Evolutionary conservation across 2,329 filamentous ascomycete species (phyloP).

Genomic region (Samsoniella hepiali): DNA sequence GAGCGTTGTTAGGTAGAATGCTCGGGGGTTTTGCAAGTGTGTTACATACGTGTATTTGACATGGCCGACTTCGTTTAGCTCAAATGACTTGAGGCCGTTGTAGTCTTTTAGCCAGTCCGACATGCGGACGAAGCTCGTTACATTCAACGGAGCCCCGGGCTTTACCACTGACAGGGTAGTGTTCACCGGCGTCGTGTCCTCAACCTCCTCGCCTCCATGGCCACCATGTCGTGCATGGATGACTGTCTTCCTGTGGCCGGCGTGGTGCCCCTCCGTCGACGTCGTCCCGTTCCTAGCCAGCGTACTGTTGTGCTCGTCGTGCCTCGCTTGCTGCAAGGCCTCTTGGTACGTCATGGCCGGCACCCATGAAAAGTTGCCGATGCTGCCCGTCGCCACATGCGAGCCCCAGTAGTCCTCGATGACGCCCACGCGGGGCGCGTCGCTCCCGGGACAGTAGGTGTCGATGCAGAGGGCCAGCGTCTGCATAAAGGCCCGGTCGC

Average conservation of each 20-base stretch:
- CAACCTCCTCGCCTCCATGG: slow-evolving; percentile 5
- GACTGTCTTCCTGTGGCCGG: slow-evolving; percentile 7
- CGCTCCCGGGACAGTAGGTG: slow-evolving; percentile 29
- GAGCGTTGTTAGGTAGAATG: background rate
- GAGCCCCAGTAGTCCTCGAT: slow-evolving; percentile 30
- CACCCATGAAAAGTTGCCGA: slow-evolving; percentile 24
- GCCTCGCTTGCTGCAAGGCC: slow-evolving; percentile 24
- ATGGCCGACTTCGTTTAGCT: slow-evolving; percentile 40
- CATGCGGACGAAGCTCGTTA: slow-evolving; percentile 30
- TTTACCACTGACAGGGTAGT: slow-evolving; percentile 26
- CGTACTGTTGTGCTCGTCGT: slow-evolving; percentile 22
- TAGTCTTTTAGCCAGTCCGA: slow-evolving; percentile 40
- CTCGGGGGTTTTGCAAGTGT: background rate
- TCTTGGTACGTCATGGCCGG: slow-evolving; percentile 30
- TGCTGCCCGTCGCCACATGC: slow-evolving; percentile 29
- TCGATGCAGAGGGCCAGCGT: slow-evolving; percentile 36
- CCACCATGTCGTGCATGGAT: slow-evolving; percentile 20
- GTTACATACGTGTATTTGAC: slow-evolving; percentile 24
- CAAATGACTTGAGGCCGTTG: slow-evolving; percentile 51
- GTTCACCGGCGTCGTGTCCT: slow-evolving; percentile 17
- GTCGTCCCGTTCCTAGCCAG: slow-evolving; percentile 3
- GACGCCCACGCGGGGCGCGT: slow-evolving; percentile 20
- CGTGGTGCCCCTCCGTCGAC: background rate
- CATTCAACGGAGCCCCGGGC: slow-evolving; percentile 28
- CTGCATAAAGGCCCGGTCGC: slow-evolving; percentile 29